Evolutionary conservation across 257 asterid genomes (phyloP), one percentile per base, ranked within the genome.

Genomic region (Fraxinus quadrangulata): DNA sequence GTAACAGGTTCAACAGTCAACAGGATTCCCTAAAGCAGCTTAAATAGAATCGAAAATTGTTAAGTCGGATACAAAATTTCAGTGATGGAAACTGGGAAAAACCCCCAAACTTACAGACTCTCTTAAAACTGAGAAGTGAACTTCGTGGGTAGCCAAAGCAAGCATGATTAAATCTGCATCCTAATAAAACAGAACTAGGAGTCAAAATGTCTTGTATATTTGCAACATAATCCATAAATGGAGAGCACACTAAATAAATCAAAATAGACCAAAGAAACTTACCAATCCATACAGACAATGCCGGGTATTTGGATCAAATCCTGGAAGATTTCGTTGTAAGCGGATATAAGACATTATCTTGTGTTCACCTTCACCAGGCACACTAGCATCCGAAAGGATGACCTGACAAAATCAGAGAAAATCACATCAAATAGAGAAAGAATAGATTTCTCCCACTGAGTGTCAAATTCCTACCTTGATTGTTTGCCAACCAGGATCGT

Each of bases 321-420:
- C 96, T 0, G 92, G 93, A 73, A 90, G 89, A 83, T 87, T 82
- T 75, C 97, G 87, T 78, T 92, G 97, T 84, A 87, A 78, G 59
- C 97, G 97, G 84, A 92, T 92, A 80, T 87, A 92, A 26, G 96
- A 88, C 87, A 92, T 87, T 49, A 88, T 83, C 78, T 92, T 92
- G 69, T 92, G 97, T 71, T 92, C 97, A 59, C 97, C 97, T 83
- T 92, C 97, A 34, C 96, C 97, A 68, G 97, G 96, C 67, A 90
- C 97, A 79, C 82, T 87, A 56, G 95, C 95, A 85, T 90, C 97
- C 66, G 97, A 92, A 70, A 92, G 88, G 74, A 92, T 88, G 24
- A 92, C 95, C 97, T 91, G 77, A 45, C 66, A 79, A 69, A 34
- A 71, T 47, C 80, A 78, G 61, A 77, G 7, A 75, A 40, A 67